Conservation (phyloP, 2,329 filamentous ascomycete genomes). For the Stenocarpella maydis region DNA sequence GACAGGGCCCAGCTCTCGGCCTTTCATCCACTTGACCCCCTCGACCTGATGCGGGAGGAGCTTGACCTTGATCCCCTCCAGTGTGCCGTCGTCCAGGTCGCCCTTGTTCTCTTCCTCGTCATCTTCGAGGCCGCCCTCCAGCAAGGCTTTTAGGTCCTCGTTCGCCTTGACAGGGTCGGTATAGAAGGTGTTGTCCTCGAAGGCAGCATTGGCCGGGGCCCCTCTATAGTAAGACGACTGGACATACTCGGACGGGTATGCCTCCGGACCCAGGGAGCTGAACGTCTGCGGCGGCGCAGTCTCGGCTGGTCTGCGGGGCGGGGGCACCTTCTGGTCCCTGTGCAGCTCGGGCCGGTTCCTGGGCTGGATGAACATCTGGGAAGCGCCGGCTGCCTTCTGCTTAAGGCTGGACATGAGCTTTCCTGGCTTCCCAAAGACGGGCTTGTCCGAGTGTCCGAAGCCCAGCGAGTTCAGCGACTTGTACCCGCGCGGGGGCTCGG, state of each 20-base stretch:
- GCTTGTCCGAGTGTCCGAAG: conserved; percentile 39
- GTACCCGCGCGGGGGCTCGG: conserved; percentile 29
- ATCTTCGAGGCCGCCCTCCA: conserved; percentile 83
- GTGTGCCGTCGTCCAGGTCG: conserved; percentile 55
- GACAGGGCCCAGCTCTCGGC: conserved; percentile 85
- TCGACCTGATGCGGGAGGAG: conserved; percentile 94
- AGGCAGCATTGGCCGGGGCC: conserved; percentile 31
- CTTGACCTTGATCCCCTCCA: conserved; percentile 86
- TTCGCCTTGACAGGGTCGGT: conserved; percentile 76
- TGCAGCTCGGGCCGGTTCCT: conserved; percentile 66
- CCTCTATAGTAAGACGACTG: conserved; percentile 40
- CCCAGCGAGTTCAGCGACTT: conserved; percentile 28
- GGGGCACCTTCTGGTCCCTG: conserved; percentile 55
- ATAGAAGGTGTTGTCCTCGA: conserved; percentile 64
- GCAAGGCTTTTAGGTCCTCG: conserved; percentile 80
- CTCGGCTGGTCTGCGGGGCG: conserved; percentile 52
- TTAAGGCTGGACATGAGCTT: conserved; percentile 60
- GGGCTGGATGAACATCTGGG: conserved; percentile 58
- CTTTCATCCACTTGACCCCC: conserved; percentile 93
- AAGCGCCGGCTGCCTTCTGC: conserved; percentile 57
- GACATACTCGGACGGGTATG: conserved; percentile 44
- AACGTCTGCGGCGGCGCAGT: conserved; percentile 54
- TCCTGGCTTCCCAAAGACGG: conserved; percentile 49
- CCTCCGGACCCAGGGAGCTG: conserved; percentile 50
- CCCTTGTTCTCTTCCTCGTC: conserved; percentile 61